phyloP scores from a whole-genome alignment of 345 rosid species.

The Reutealis trisperma region DNA sequence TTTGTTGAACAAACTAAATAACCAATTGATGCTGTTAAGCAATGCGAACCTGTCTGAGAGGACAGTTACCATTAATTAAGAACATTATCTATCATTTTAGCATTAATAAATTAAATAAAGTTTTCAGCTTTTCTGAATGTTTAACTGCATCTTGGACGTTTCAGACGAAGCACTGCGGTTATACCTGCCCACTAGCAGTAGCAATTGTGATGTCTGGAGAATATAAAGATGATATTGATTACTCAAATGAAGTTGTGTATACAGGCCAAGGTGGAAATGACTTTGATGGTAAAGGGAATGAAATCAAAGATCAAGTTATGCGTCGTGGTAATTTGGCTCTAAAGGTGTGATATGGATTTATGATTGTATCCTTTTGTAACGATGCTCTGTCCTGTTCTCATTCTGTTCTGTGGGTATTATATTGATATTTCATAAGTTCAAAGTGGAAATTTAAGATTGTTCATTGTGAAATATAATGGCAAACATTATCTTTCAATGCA shows the following conservation, averaged over 20 bases:
- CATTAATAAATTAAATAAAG: no score
- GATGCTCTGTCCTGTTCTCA: not conserved
- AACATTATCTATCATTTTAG: not conserved
- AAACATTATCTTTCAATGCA: not conserved
- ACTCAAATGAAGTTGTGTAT: slow-evolving; percentile 28
- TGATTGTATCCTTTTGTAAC: not conserved
- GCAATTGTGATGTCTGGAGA: slow-evolving; percentile 33
- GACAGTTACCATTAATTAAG: not conserved
- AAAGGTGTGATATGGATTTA: slow-evolving; percentile 30
- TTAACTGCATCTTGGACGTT: slow-evolving; percentile 1
- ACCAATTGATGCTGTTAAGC: not conserved
- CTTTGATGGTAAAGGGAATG: slow-evolving; percentile 18
- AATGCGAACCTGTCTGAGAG: no score
- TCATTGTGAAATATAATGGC: not conserved
- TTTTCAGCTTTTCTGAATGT: not conserved
- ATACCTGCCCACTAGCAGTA: slow-evolving; percentile 28
- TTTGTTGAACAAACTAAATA: not conserved
- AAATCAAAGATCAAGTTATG: slow-evolving; percentile 32
- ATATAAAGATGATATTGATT: slow-evolving; percentile 32
- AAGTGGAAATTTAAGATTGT: not conserved
- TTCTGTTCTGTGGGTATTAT: not conserved
- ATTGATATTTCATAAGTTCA: not conserved
- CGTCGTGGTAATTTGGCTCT: slow-evolving; percentile 38
- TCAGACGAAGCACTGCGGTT: slow-evolving; percentile 15
- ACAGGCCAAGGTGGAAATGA: slow-evolving; percentile 33